Evolutionary conservation across 495 filamentous ascomycete genomes (phyloP).

Genomic region (Hypoxylon subgilvum): DNA sequence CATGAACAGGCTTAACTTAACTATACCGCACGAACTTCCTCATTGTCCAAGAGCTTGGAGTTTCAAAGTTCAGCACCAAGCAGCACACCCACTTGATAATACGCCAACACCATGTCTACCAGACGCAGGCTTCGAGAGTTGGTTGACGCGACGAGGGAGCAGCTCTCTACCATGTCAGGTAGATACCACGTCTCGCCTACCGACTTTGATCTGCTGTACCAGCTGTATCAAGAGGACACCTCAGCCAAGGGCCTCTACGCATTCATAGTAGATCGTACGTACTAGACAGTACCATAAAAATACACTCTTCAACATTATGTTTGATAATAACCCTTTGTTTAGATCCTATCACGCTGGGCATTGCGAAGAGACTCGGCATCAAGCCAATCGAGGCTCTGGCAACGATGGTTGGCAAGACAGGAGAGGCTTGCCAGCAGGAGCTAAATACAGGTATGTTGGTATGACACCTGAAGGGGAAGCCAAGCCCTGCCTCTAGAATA

Average conservation of each 20-base stretch:
- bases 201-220: constrained; percentile 34
- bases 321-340: too few relatives aligned
- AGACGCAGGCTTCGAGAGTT: constrained; percentile 6
- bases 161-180: constrained; percentile 23
- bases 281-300: too few relatives aligned
- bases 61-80: too few relatives aligned
- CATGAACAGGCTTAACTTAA: not conserved
- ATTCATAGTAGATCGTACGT: constrained; percentile 33
- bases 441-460: constrained; percentile 17
- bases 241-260: constrained; percentile 29
- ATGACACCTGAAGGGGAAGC: not conserved
- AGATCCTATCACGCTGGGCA: constrained; percentile 23
- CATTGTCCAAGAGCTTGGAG: not conserved
- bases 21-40: constrained; percentile 7
- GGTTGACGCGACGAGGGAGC: constrained; percentile 13
- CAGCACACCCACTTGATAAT: too few relatives aligned
- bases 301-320: too few relatives aligned
- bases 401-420: constrained; percentile 23
- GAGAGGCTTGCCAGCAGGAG: constrained; percentile 20
- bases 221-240: constrained; percentile 28
- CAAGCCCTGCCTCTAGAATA: too few relatives aligned
- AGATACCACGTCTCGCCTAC: constrained; percentile 14
- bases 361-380: constrained; percentile 9
- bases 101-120: constrained; percentile 7
- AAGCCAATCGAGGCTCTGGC: constrained; percentile 30